These are phyloP conservation scores for Coprinopsis cinerea DNA, from an alignment of 768 basidiomycete species.

Conservation along the genomic window DNA sequence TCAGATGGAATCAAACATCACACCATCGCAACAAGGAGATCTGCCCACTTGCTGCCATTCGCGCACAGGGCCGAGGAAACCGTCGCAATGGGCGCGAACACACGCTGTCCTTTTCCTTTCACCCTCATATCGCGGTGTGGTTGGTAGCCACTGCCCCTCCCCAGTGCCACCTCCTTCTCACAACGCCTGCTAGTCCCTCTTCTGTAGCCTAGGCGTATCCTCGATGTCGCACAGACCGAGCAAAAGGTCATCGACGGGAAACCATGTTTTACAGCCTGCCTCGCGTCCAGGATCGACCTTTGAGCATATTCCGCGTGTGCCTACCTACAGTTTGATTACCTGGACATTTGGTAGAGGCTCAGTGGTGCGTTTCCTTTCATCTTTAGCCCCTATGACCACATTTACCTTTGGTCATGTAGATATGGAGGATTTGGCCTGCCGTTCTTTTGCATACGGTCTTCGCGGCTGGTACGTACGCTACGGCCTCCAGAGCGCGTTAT, in stretches of 20 bases:
- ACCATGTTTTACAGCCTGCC: slow-evolving; percentile 19
- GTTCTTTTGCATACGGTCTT: slow-evolving; percentile 57
- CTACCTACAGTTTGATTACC: slow-evolving; percentile 23
- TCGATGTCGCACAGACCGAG: neutral
- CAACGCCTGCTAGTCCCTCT: too few relatives aligned
- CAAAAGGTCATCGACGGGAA: slow-evolving; percentile 4
- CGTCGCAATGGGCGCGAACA: too few relatives aligned
- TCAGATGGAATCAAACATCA: too few relatives aligned
- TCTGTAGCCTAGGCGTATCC: neutral
- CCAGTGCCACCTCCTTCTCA: too few relatives aligned
- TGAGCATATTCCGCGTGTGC: slow-evolving; percentile 16
- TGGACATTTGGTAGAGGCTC: slow-evolving; percentile 30
- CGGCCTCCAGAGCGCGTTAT: neutral
- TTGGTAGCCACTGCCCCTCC: too few relatives aligned
- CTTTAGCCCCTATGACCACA: neutral
- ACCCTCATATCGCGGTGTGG: too few relatives aligned
- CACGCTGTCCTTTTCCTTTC: too few relatives aligned
- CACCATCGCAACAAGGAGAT: too few relatives aligned
- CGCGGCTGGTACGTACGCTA: slow-evolving; percentile 41
- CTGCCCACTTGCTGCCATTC: too few relatives aligned
- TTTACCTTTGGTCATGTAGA: slow-evolving; percentile 20
- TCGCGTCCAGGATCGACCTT: slow-evolving; percentile 17
- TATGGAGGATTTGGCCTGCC: slow-evolving; percentile 65
- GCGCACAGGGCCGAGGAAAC: too few relatives aligned
- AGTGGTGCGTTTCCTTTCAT: slow-evolving; percentile 18